Percentiles rank a stretch among this genome's conserved stretches.
These are phyloP conservation scores for Apiosordaria backusii DNA, from an alignment of 495 filamentous ascomycete genomes.

Conservation along the genomic window DNA sequence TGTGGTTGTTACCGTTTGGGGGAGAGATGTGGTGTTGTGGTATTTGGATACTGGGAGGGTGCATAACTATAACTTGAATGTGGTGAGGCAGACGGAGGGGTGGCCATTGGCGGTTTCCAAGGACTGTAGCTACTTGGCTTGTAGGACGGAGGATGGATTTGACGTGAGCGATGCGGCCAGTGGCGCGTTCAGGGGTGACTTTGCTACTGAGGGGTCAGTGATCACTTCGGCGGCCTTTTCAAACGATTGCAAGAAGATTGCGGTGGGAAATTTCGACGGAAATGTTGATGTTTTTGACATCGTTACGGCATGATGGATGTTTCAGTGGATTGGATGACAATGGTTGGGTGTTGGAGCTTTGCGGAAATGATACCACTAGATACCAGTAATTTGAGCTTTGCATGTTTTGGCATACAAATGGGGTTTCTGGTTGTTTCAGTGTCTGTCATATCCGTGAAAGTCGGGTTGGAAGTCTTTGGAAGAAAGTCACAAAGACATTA, in stretches of 20 bases:
- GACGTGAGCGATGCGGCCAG: constrained; percentile 28
- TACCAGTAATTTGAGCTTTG: background rate
- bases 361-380: background rate
- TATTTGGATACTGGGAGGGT: constrained; percentile 17
- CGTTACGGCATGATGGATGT: constrained; percentile 10
- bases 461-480: background rate
- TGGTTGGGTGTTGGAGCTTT: background rate
- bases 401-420: background rate
- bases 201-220: background rate
- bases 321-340: background rate
- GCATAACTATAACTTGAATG: constrained; percentile 23
- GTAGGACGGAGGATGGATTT: constrained; percentile 32
- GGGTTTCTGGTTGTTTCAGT: background rate
- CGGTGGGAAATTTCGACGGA: constrained; percentile 14
- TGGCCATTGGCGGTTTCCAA: constrained; percentile 34
- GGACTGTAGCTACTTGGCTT: constrained; percentile 27
- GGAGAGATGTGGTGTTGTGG: constrained; percentile 29
- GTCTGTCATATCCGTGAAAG: background rate
- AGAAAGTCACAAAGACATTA: background rate
- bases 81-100: constrained; percentile 21
- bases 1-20: constrained; percentile 29
- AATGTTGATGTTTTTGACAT: constrained; percentile 15
- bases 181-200: constrained; percentile 26
- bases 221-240: constrained; percentile 21
- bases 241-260: constrained; percentile 11